Conservation (phyloP, 192 early-diverging fungal genomes). For the Coemansia biformis region DNA sequence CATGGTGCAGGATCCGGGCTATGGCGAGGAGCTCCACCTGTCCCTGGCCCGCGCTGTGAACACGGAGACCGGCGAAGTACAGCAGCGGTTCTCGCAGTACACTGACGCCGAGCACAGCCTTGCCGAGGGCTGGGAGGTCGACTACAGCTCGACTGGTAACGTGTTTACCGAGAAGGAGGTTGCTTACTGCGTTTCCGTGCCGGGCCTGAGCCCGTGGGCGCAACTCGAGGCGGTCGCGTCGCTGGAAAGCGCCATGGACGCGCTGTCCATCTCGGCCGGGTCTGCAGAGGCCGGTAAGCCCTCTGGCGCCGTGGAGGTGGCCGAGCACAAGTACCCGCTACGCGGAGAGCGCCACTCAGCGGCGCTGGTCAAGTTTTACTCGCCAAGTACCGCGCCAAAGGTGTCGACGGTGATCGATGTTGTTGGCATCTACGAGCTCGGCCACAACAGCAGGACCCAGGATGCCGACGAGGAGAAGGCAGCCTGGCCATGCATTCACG, state of each 20-base stretch:
- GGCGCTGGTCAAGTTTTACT: constrained; percentile 63
- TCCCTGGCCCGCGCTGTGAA: constrained; percentile 33
- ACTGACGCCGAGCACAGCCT: constrained; percentile 35
- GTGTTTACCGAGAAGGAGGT: constrained; percentile 59
- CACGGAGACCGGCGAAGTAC: constrained; percentile 29
- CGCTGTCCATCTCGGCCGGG: constrained; percentile 16
- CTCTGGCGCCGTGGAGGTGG: constrained; percentile 1
- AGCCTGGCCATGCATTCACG: constrained; percentile 45
- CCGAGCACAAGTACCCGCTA: constrained; percentile 57
- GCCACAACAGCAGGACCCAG: constrained; percentile 17
- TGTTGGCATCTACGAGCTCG: constrained; percentile 55
- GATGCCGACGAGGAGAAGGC: constrained; percentile 2
- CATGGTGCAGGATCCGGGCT: constrained; percentile 77
- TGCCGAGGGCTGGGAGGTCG: constrained; percentile 41
- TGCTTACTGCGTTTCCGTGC: constrained; percentile 67
- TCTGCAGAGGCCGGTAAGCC: background rate
- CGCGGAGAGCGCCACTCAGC: constrained; percentile 52
- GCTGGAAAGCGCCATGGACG: constrained; percentile 31
- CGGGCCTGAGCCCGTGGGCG: constrained; percentile 63
- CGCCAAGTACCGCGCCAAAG: constrained; percentile 46
- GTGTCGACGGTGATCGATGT: constrained; percentile 63
- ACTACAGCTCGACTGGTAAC: constrained; percentile 29
- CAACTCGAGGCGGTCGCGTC: background rate
- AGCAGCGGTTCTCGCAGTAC: constrained; percentile 44
- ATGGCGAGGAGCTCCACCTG: constrained; percentile 61